Conservation (phyloP, 169 alveolate species). For the Babesia bovis region DNA sequence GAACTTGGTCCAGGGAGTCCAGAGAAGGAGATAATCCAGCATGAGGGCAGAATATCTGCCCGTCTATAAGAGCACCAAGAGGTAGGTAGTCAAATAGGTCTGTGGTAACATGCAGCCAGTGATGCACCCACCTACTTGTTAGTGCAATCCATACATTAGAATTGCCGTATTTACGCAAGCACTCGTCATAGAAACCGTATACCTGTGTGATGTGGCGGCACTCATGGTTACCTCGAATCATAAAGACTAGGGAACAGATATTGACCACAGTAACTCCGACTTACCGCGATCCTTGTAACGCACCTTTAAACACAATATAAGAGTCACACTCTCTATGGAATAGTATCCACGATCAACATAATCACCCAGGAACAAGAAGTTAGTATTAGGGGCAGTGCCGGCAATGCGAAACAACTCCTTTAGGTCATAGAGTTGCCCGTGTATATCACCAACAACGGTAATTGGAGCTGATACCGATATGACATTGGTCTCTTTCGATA, state of each 20-base stretch:
- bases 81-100: conserved; percentile 95
- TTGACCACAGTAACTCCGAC: background rate
- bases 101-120: background rate
- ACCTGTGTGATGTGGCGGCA: conserved; percentile 93
- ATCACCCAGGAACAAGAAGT: conserved; percentile 96
- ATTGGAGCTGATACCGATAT: conserved; percentile 86
- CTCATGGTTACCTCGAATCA: conserved; percentile 96
- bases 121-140: conserved; percentile 72
- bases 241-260: conserved; percentile 78
- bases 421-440: conserved; percentile 96
- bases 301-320: conserved; percentile 90
- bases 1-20: conserved; percentile 90
- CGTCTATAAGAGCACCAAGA: conserved; percentile 93
- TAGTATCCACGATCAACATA: conserved; percentile 98
- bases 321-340: conserved; percentile 91
- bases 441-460: conserved; percentile 96
- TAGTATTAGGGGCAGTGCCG: conserved; percentile 91
- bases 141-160: conserved; percentile 93
- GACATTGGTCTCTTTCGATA: conserved; percentile 45
- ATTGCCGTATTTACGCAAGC: conserved; percentile 94
- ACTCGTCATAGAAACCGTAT: conserved; percentile 97
- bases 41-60: conserved; percentile 93
- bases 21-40: conserved; percentile 97
- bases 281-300: conserved; percentile 84
- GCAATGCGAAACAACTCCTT: conserved; percentile 93